These are phyloP conservation scores for Sporothrix pseudoabietina DNA, from an alignment of 2,329 filamentous ascomycete genomes.

Conservation along the genomic window DNA sequence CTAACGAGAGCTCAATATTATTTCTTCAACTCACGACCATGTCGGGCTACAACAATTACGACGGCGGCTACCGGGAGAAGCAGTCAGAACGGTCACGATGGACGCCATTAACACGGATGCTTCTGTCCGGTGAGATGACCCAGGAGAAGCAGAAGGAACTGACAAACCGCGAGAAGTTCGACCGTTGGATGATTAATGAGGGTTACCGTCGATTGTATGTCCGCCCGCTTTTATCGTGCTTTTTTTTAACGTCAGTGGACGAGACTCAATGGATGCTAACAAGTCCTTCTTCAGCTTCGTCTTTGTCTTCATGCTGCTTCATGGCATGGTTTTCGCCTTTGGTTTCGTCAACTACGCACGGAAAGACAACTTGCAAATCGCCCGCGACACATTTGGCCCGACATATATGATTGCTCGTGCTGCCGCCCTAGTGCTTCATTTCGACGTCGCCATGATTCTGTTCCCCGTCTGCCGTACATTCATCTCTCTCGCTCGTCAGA, in stretches of 20 bases:
- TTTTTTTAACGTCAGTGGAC: constrained; percentile 30
- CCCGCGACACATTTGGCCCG: constrained; percentile 69
- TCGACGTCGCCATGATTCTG: constrained; percentile 77
- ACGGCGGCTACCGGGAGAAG: constrained; percentile 41
- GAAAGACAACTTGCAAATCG: constrained; percentile 70
- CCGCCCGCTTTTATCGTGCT: neutral
- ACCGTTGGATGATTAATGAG: constrained; percentile 88
- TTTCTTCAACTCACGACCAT: constrained; percentile 30
- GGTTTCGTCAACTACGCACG: constrained; percentile 77
- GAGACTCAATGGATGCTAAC: neutral
- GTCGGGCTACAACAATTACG: constrained; percentile 45
- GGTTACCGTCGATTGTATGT: constrained; percentile 78
- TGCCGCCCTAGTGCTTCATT: constrained; percentile 74
- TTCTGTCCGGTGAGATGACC: constrained; percentile 80
- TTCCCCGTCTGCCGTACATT: constrained; percentile 83
- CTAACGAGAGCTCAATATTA: neutral
- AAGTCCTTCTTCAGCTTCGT: constrained; percentile 61
- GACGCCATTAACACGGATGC: constrained; percentile 79
- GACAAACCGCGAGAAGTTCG: constrained; percentile 70
- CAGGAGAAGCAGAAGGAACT: constrained; percentile 70
- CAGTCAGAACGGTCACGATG: constrained; percentile 75
- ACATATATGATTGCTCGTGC: constrained; percentile 76
- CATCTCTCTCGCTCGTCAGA: constrained; percentile 78
- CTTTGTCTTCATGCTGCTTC: constrained; percentile 70
- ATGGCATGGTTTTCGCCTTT: constrained; percentile 76